phyloP scores from a whole-genome alignment of 2,329 filamentous ascomycete genomes.

The Massarina eburnea region DNA sequence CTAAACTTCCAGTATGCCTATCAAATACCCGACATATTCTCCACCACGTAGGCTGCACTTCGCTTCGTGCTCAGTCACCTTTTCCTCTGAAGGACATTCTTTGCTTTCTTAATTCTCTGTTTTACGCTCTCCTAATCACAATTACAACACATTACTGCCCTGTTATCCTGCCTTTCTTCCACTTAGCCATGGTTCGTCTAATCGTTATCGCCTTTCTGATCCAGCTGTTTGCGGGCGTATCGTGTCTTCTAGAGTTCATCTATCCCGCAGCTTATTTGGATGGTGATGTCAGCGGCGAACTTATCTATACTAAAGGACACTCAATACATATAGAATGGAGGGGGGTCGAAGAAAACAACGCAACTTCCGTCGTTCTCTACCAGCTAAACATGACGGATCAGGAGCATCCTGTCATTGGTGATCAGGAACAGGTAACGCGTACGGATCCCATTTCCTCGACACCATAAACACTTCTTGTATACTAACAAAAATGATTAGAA shows the following conservation, averaged over 20 bases:
- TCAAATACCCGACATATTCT: not conserved
- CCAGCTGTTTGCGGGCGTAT: not conserved
- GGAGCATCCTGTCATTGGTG: not conserved
- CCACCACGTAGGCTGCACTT: not conserved
- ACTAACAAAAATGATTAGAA: slow-evolving; percentile 5
- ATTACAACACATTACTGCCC: not conserved
- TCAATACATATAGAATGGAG: slow-evolving; percentile 7
- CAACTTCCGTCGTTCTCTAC: slow-evolving; percentile 7
- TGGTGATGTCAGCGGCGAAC: slow-evolving; percentile 5
- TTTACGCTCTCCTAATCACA: not conserved
- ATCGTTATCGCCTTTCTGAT: not conserved
- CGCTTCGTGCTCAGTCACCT: no score
- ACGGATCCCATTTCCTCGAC: not conserved
- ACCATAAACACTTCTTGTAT: not conserved
- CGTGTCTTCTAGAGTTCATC: slow-evolving; percentile 3
- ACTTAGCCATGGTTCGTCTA: not conserved
- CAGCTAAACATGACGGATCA: slow-evolving; percentile 8
- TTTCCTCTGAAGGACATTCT: not conserved
- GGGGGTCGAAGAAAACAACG: slow-evolving; percentile 1
- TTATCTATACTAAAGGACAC: slow-evolving; percentile 4
- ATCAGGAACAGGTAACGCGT: slow-evolving; percentile 9
- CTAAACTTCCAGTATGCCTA: not conserved
- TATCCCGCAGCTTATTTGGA: not conserved
- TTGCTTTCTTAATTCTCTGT: not conserved
- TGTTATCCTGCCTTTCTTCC: not conserved